Base-by-base conservation (phyloP, 208 protist genomes). In the Acanthamoeba healyi region DNA sequence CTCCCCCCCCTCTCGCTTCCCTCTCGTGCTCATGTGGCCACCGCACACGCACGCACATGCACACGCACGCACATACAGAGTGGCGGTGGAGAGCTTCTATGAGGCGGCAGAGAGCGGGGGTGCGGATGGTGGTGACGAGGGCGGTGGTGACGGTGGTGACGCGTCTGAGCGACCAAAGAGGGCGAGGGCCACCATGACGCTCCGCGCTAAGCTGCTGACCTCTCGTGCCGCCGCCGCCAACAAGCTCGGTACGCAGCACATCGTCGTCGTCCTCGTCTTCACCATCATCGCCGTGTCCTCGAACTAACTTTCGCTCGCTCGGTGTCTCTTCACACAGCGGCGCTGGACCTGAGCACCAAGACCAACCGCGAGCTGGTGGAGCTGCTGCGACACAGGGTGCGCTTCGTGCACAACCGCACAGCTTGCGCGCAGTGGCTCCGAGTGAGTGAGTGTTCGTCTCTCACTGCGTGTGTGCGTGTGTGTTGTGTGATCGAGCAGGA, bases 71-170 rank as follows among this genome's bases (percentile, higher is more conserved):
- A 72, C 34, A 4, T 34, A 77, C 67, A 77, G 67, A 36, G 4
- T 46, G 29, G 67, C 67, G 24, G 67, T 77, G 17, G 67, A 77
- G 67, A 7, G 67, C 36, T 77, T 44, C 67, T 77, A 77, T n/a
- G 67, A 36, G 15, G 58, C 58, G 9, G n/a, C 19, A 36, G 67
- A 77, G 67, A 22, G 32, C 38, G 67, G 14, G 14, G 7, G n/a
- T 6, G 6, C 61, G 19, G 22, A 7, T 46, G 67, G 24, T 9
- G 67, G 24, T 36, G 34, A 6, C 29, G 38, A 72, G 2, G 34
- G 14, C 29, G 63, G 58, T 7, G 58, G 29, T n/a, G n/a, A 38
- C 2, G 12, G n/a, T 38, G 29, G 10, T 10, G 2, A 36, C 58
- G n/a, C n/a, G n/a, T n/a, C n/a, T n/a, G n/a, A 32, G 58, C 58